Evolutionary conservation across 805 yeast genomes (phyloP).

Genomic region (Brettanomyces bruxellensis): DNA sequence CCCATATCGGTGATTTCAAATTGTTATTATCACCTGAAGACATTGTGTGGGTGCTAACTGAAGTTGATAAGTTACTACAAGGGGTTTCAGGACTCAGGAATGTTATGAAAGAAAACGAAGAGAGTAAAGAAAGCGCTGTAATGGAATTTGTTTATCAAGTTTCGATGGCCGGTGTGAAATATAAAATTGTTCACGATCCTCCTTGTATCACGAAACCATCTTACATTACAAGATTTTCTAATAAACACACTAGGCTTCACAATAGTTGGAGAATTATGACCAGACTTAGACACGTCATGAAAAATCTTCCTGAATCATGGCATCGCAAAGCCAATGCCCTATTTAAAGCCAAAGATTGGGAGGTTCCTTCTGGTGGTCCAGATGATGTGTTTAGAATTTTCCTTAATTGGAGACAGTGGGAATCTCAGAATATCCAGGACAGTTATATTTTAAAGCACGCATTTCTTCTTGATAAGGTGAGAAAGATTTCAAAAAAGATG

Average conservation of each 20-base stretch:
- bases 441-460: constrained; percentile 45
- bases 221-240: constrained; percentile 60
- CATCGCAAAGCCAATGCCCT: constrained; percentile 20
- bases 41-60: constrained; percentile 12
- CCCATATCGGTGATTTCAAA: constrained; percentile 10
- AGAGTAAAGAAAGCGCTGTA: constrained; percentile 12
- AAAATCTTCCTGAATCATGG: constrained; percentile 52
- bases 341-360: constrained; percentile 28
- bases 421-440: constrained; percentile 53
- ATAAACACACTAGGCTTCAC: constrained; percentile 65
- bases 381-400: constrained; percentile 50
- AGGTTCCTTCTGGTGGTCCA: constrained; percentile 43
- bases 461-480: constrained; percentile 28
- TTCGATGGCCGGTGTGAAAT: constrained; percentile 29
- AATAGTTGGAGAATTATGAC: constrained; percentile 86
- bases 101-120: constrained; percentile 1
- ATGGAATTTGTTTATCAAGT: constrained; percentile 34
- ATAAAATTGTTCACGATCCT: constrained; percentile 70
- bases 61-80: constrained; percentile 1
- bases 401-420: constrained; percentile 88
- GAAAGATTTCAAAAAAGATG: neutral
- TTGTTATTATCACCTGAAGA: constrained; percentile 14
- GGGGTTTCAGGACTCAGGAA: constrained; percentile 5
- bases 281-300: constrained; percentile 65
- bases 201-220: constrained; percentile 87